These are phyloP conservation scores for Leccinum solheimii DNA, from an alignment of 1,284 basidiomycete genomes.

Conservation along the genomic window DNA sequence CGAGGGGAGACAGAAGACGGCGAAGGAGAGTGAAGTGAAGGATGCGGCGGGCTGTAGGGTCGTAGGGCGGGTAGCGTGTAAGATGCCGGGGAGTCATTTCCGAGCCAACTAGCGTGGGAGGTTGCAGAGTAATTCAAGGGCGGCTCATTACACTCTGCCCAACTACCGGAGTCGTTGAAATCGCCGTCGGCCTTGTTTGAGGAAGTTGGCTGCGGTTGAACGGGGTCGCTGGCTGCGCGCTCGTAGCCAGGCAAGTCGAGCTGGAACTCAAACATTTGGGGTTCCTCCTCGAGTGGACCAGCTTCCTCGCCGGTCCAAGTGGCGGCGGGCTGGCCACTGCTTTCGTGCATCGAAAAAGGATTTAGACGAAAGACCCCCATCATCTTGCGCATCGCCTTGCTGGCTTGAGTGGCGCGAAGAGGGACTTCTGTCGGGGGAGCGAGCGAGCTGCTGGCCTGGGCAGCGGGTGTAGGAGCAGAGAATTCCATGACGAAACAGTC, in stretches of 20 bases:
- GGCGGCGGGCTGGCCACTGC: constrained; percentile 38
- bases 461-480: constrained; percentile 31
- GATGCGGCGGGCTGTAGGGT: constrained; percentile 29
- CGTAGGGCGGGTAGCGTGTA: constrained; percentile 34
- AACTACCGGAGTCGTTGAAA: constrained; percentile 20
- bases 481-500: constrained; percentile 42
- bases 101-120: constrained; percentile 33
- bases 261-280: constrained; percentile 63
- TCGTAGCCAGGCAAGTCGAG: constrained; percentile 41
- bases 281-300: constrained; percentile 56
- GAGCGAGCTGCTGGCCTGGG: constrained; percentile 38
- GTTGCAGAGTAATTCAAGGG: constrained; percentile 24
- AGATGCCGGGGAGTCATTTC: constrained; percentile 29
- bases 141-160: constrained; percentile 28
- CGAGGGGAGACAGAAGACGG: constrained; percentile 29
- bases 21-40: constrained; percentile 29
- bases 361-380: constrained; percentile 77
- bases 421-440: constrained; percentile 66
- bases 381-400: constrained; percentile 64
- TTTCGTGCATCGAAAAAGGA: constrained; percentile 69
- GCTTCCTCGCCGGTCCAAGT: constrained; percentile 49
- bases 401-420: constrained; percentile 69
- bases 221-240: constrained; percentile 17
- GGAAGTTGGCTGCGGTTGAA: constrained; percentile 16
- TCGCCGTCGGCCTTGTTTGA: constrained; percentile 18